Evolutionary conservation across 163 green algal species (phyloP), one percentile per base, ranked within the genome.

Genomic region (Scenedesmus sp.): DNA sequence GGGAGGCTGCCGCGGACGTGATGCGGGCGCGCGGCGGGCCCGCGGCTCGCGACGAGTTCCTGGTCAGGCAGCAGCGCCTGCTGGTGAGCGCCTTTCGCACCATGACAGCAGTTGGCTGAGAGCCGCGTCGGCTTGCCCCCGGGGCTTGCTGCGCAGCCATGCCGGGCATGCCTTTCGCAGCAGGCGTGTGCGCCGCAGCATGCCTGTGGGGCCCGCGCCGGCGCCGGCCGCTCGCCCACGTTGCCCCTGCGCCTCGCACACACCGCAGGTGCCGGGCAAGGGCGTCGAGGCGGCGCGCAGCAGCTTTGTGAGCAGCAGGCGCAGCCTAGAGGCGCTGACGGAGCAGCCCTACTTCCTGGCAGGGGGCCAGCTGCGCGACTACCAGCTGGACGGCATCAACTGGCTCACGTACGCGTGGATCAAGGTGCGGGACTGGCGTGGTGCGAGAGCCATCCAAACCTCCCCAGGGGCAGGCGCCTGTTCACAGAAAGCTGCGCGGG

Each of bases 381-480:
- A 99, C 92, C 98, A 99, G 95, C 90, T 99, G 86, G 95, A 98
- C 33, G 96, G 97, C 20, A 94, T 99, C 78, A 99, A 99, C 93
- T 99, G 98, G 96, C 81, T 92, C 15, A 92, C 82, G 15, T 93
- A 92, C 81, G 87, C 84, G 6, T 99, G 96, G 97, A 90, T 81
- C 72, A 93, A 93, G 89, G 91, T 86, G 70, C 35, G 78, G 1
- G 37, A 6, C 35, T 61, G 51, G 13, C 1, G 51, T 53, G 46
- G 7, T 53, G 46, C 46, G 10, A 53, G n/a, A n/a, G n/a, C n/a
- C n/a, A n/a, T n/a, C n/a, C n/a, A n/a, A n/a, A n/a, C n/a, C n/a
- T n/a, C n/a, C n/a, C n/a, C n/a, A n/a, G n/a, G n/a, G n/a, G n/a
- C n/a, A n/a, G n/a, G n/a, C n/a, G n/a, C n/a, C n/a, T n/a, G n/a